Evolutionary conservation across 1,284 basidiomycete genomes (phyloP).

Genomic region (Tilletia horrida): DNA sequence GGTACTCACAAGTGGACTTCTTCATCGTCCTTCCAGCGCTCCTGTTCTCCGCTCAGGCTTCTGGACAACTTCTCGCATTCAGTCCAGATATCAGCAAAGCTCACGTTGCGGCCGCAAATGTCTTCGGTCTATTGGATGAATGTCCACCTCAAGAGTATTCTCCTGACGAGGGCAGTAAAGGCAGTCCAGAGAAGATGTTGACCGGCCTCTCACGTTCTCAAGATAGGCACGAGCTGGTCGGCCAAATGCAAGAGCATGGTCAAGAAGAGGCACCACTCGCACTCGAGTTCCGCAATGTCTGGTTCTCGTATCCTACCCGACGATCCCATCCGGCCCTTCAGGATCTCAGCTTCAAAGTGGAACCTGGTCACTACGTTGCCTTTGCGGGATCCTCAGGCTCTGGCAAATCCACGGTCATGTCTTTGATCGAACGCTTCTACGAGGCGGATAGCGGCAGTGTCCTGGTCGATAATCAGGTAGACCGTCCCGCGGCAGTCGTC

Average conservation of each 20-base stretch:
- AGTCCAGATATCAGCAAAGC: conserved; percentile 45
- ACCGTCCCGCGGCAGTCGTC: conserved; percentile 81
- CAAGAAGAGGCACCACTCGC: background rate
- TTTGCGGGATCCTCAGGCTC: conserved; percentile 54
- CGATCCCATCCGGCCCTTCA: conserved; percentile 2
- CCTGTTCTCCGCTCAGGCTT: conserved; percentile 46
- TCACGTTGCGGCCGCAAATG: conserved; percentile 39
- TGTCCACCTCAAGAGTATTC: conserved; percentile 8
- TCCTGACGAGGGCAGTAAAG: background rate
- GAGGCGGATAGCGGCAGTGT: conserved; percentile 73
- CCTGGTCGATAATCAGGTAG: conserved; percentile 73
- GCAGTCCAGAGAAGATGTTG: background rate
- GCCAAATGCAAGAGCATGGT: background rate
- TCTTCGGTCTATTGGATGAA: conserved; percentile 34
- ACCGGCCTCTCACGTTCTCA: too few relatives aligned
- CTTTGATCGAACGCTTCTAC: conserved; percentile 75
- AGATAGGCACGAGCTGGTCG: background rate
- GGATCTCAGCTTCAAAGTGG: conserved; percentile 5
- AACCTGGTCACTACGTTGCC: conserved; percentile 4
- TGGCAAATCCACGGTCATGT: conserved; percentile 67
- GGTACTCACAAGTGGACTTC: conserved; percentile 42
- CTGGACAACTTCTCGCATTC: conserved; percentile 46
- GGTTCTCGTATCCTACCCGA: conserved; percentile 16
- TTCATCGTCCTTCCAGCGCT: conserved; percentile 46
- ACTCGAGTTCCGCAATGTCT: conserved; percentile 9